Evolutionary conservation across 495 filamentous ascomycete species (phyloP), one percentile per base, ranked within the genome.

Genomic region (Astrothelium subdiscretum): DNA sequence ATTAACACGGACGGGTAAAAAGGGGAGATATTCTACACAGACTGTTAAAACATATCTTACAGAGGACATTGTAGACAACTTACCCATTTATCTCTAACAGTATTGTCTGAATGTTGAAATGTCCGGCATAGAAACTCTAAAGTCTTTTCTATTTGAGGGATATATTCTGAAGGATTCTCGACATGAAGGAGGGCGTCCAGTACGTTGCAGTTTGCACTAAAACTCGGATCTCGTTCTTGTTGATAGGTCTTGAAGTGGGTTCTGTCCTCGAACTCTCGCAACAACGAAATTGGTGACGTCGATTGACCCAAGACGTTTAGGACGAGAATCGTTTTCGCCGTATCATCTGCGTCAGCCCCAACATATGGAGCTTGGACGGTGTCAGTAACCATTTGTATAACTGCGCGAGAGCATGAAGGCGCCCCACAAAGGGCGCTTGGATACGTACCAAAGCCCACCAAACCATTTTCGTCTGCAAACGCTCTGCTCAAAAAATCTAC

Each of bases 341-440:
- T 81, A 57, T 79, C 78, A 68, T 80, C 78, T 20, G 76, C 79
- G 68, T 81, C 79, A 8, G 76, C 62, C 31, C 74, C 67, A 3
- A 75, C 69, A 13, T 65, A 40, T 24, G 59, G 59, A 24, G 59
- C 59, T 61, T 26, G 11, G 0, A 26, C 6, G 24, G 24, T 0
- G 24, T 54, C 20, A 54, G 48, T 20, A 54, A 18, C 12, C 5
- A 18, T n/a, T 5, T 18, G 5, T 15, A 15, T 38, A 38, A 38
- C n/a, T n/a, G n/a, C n/a, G n/a, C n/a, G n/a, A n/a, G n/a, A 48
- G 20, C 10, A 48, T 15, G 43, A 71, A 22, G 75, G 64, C 5
- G 71, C 58, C 67, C 31, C 42, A 59, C 22, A 61, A 27, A 10
- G 54, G 57, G 15, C 60, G 32, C n/a, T 38, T 15, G 15, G 35